These are phyloP conservation scores for Trichothecium roseum DNA, from an alignment of 2,329 filamentous ascomycete species.

Conservation along the genomic window DNA sequence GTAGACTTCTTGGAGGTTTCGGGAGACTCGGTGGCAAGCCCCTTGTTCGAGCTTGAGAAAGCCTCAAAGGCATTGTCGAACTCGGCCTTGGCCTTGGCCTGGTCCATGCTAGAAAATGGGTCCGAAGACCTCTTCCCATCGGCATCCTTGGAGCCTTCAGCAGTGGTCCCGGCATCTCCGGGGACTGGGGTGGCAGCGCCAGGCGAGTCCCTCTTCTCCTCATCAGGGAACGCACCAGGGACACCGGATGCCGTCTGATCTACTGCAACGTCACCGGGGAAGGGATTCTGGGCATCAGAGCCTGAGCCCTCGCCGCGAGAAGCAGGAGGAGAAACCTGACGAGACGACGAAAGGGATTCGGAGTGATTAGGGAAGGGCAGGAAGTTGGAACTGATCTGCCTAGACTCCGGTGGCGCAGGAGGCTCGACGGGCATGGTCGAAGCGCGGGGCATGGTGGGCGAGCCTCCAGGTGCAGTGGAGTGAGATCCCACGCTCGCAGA, in stretches of 20 bases:
- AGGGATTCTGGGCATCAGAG: conserved; percentile 14
- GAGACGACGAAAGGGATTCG: conserved; percentile 66
- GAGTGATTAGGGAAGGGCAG: conserved; percentile 57
- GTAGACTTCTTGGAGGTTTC: conserved; percentile 20
- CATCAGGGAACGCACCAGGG: conserved; percentile 24
- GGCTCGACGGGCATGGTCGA: conserved; percentile 47
- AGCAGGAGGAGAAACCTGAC: conserved; percentile 64
- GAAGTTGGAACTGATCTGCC: conserved; percentile 69
- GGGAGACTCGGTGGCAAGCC: conserved; percentile 29
- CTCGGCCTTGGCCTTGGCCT: conserved; percentile 61
- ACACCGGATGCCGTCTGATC: conserved; percentile 10
- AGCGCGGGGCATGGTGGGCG: conserved; percentile 54
- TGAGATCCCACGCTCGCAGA: conserved; percentile 40
- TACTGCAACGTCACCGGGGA: conserved; percentile 12
- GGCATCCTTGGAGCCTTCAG: conserved; percentile 7
- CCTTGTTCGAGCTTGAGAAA: conserved; percentile 49
- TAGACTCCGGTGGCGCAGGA: conserved; percentile 57
- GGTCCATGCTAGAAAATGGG: conserved; percentile 42
- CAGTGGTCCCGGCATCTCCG: conserved; percentile 9
- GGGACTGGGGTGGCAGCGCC: conserved; percentile 17
- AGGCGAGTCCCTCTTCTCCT: conserved; percentile 15
- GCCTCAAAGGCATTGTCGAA: conserved; percentile 80
- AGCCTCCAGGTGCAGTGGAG: conserved; percentile 45
- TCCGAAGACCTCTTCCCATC: conserved; percentile 19
- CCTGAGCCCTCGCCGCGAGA: conserved; percentile 41